Evolutionary conservation across 140 eudicot species (phyloP), one percentile per base, ranked within the genome.

Genomic region (Stevia rebaudiana): DNA sequence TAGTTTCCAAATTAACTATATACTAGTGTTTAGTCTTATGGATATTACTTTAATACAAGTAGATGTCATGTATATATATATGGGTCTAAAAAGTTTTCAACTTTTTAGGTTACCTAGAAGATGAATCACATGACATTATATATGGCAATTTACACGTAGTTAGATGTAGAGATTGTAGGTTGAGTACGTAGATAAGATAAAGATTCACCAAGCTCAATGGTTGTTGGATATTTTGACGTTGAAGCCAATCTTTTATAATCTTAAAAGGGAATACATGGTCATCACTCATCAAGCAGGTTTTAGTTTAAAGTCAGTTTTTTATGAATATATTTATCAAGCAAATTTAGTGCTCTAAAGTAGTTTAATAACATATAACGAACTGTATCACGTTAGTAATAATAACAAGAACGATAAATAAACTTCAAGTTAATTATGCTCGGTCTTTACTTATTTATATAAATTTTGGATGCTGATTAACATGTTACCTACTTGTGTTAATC

Each of bases 131-230:
- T 67, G 69, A 67, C 79, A 67, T 67, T 64, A 58, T 37, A 57
- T 37, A 25, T 58, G 47, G 19, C 70, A 18, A 57, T 74, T 74
- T 74, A 74, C 79, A 74, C 79, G 79, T 74, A 60, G 64, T 74
- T 67, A 48, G 37, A 37, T 60, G 8, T 1, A 67, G 70, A 8
- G 69, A 67, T 67, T 74, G 79, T 74, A 48, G 42, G 36, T 67
- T 56, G 41, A 74, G 33, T 57, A 25, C 52, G 41, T 37, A 74
- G 79, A 61, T 58, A 74, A 57, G 79, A 67, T 58, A 55, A 24
- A 73, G 53, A 56, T 65, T 65, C 25, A 23, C 21, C 21, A 73
- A 63, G 43, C 50, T 74, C 68, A 66, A 57, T 74, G 73, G 69
- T 74, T 74, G 73, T 63, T 74, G 61, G 69, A 47, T 35, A 61